Evolutionary conservation across 75 land plant species (phyloP).

Genomic region (Isoetes taiwanensis): DNA sequence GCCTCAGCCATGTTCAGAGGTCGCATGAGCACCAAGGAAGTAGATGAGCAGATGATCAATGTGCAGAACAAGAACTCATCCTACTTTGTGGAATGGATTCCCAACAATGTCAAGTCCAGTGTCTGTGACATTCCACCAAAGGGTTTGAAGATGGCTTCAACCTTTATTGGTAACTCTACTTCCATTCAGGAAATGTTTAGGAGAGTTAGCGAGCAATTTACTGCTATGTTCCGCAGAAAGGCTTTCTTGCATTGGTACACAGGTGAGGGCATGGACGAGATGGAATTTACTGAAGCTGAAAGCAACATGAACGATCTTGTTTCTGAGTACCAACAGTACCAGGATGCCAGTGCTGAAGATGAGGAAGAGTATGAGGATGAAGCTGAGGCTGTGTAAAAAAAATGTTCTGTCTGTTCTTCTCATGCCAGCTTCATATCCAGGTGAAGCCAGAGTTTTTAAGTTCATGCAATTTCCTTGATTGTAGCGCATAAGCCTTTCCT

Average conservation of each 20-base stretch:
- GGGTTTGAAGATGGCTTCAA: constrained; percentile 55
- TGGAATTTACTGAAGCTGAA: constrained; percentile 68
- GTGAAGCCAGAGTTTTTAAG: too few species aligned
- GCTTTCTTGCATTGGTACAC: constrained; percentile 52
- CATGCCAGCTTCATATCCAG: too few species aligned
- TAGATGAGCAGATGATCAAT: too few species aligned
- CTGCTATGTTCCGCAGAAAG: constrained; percentile 44
- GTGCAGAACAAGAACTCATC: constrained; percentile 57
- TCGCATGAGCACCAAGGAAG: constrained; percentile 49
- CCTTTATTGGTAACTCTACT: constrained; percentile 47
- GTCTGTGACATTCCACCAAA: constrained; percentile 32
- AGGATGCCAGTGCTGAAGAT: constrained; percentile 43
- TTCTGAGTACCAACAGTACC: constrained; percentile 59
- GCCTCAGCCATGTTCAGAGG: constrained; percentile 56
- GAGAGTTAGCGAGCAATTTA: constrained; percentile 26
- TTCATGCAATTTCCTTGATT: too few species aligned
- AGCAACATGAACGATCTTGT: constrained; percentile 64
- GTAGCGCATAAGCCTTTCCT: too few species aligned
- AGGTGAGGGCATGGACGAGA: constrained; percentile 52
- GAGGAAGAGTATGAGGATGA: constrained; percentile 52
- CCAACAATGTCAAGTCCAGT: constrained; percentile 35
- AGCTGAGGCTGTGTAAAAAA: too few species aligned
- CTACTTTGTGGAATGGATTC: constrained; percentile 41
- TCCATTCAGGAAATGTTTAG: constrained; percentile 1
- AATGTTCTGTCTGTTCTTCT: too few species aligned